A percentile compares a stretch with the other conserved stretches of the same genome.
Evolutionary conservation across 2,329 filamentous ascomycete genomes (phyloP).

Genomic region (Fusarium equiseti): DNA sequence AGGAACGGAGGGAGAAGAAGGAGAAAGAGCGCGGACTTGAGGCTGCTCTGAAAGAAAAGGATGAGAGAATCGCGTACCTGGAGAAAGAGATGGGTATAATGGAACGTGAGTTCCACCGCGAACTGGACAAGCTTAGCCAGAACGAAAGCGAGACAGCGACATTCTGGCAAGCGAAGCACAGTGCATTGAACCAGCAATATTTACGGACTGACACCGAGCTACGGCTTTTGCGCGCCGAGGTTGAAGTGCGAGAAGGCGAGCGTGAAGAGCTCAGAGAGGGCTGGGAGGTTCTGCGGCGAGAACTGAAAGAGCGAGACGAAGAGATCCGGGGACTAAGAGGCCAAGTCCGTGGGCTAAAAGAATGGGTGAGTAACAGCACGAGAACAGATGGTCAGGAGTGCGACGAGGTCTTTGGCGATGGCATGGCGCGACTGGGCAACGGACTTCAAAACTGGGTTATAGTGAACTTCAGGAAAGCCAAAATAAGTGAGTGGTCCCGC

Average conservation of each 20-base stretch:
- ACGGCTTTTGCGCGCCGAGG: conserved; percentile 62
- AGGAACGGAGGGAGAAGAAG: conserved; percentile 43
- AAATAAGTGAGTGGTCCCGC: conserved; percentile 59
- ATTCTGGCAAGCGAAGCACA: conserved; percentile 70
- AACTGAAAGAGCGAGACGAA: conserved; percentile 64
- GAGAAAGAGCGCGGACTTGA: conserved; percentile 47
- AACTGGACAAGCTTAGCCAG: conserved; percentile 65
- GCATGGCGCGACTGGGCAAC: conserved; percentile 72
- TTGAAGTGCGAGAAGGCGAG: conserved; percentile 61
- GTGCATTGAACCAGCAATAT: conserved; percentile 64
- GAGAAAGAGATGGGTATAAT: conserved; percentile 65
- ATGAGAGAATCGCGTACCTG: conserved; percentile 65
- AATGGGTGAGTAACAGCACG: conserved; percentile 77
- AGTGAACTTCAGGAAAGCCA: conserved; percentile 73
- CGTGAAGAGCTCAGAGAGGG: conserved; percentile 63
- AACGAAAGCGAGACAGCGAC: conserved; percentile 67
- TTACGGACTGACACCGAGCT: conserved; percentile 66
- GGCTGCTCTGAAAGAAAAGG: conserved; percentile 58
- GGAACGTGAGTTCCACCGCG: conserved; percentile 65
- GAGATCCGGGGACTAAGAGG: conserved; percentile 66
- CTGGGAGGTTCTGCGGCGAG: conserved; percentile 60
- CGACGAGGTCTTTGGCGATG: conserved; percentile 75
- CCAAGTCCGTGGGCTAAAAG: conserved; percentile 76
- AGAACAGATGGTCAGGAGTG: conserved; percentile 70
- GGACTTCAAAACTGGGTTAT: conserved; percentile 81